Percentiles rank a stretch among this genome's conserved stretches.
These are phyloP conservation scores for Penicillium coprophilum DNA, from an alignment of 495 filamentous ascomycete genomes.

Conservation along the genomic window DNA sequence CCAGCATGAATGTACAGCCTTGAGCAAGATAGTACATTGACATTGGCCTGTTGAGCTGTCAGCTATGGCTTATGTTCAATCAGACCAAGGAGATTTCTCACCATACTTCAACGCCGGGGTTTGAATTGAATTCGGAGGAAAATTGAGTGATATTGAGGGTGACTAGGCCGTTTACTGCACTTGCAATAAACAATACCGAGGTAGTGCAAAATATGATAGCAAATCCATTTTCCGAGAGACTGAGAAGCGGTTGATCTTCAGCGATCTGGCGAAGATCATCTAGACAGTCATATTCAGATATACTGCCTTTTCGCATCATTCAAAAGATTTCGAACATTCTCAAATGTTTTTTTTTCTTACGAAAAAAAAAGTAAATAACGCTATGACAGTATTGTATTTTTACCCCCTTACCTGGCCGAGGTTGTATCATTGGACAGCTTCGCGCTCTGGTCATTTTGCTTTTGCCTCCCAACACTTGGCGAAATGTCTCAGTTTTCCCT, in stretches of 20 bases:
- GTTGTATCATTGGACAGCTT: neutral
- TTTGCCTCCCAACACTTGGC: neutral
- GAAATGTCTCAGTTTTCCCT: too few relatives aligned
- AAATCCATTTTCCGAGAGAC: neutral
- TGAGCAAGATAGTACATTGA: conserved; percentile 45
- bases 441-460: neutral
- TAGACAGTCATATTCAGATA: neutral
- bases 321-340: neutral
- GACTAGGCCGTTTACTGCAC: conserved; percentile 16
- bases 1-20: conserved; percentile 47
- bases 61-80: neutral
- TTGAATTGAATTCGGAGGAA: conserved; percentile 37
- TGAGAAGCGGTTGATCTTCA: conserved; percentile 11
- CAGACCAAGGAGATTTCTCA: conserved; percentile 14
- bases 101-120: conserved; percentile 41
- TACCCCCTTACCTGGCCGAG: neutral
- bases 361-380: neutral
- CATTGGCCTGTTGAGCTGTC: conserved; percentile 32
- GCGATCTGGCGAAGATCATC: conserved; percentile 4
- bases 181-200: conserved; percentile 1
- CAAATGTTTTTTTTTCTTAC: neutral
- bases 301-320: neutral
- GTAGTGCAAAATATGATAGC: conserved; percentile 3
- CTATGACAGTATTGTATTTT: too few relatives aligned
- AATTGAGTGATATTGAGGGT: conserved; percentile 49